Percentiles rank a stretch among this genome's conserved stretches.
Evolutionary conservation across 345 rosid genomes (phyloP).

Genomic region (Eucalyptus curtisii): DNA sequence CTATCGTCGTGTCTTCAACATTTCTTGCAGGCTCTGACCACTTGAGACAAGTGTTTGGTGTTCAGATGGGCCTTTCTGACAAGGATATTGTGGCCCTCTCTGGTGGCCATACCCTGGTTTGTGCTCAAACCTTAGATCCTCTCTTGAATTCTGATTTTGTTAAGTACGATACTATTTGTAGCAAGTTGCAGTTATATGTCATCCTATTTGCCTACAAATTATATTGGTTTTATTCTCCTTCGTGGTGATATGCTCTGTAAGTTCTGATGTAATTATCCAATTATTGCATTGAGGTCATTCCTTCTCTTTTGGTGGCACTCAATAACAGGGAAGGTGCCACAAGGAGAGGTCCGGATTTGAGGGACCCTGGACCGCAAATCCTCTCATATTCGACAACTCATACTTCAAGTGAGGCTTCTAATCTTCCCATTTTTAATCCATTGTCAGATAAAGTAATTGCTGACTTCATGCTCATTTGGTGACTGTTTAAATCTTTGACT

Average conservation of each 20-base stretch:
- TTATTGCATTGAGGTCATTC: neutral
- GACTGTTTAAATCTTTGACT: neutral
- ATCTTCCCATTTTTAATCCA: neutral
- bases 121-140: neutral
- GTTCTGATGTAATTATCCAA: neutral
- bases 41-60: slow-evolving; percentile 59
- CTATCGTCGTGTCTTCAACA: neutral
- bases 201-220: neutral
- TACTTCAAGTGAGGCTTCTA: slow-evolving; percentile 59
- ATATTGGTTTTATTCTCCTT: neutral
- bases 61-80: slow-evolving; percentile 81
- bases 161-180: neutral
- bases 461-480: neutral
- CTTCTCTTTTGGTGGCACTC: neutral
- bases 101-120: slow-evolving; percentile 91
- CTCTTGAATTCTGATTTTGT: neutral
- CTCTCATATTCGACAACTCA: slow-evolving; percentile 80
- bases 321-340: slow-evolving; percentile 75
- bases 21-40: slow-evolving; percentile 48
- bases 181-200: neutral
- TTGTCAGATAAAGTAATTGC: neutral
- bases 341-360: slow-evolving; percentile 97
- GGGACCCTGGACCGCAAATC: slow-evolving; percentile 88
- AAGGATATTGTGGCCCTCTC: slow-evolving; percentile 87
- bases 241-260: neutral